Evolutionary conservation across 805 yeast genomes (phyloP), one percentile per base, ranked within the genome.

Genomic region (Kodamaea lidongshanica): DNA sequence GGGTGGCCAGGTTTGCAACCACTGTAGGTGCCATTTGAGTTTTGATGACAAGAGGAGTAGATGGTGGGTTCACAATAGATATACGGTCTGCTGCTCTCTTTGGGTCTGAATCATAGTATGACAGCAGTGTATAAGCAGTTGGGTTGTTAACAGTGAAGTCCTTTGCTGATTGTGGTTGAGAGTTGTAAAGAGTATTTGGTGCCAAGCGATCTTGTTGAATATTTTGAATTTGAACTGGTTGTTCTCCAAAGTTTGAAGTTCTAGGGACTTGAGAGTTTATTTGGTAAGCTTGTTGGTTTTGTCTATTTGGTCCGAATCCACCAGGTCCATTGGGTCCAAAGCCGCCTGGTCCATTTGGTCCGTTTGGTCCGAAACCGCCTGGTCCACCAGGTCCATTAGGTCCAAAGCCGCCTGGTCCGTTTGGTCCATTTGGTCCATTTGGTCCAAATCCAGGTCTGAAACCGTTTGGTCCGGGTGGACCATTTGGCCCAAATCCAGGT

Each of bases 1-100:
- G 35, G 8, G 35, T 32, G 10, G 35, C 35, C 5, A 14, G 26
- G 16, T 54, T 44, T 5, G 65, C 50, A 19, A 48, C 50, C 19
- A 43, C 38, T 17, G 38, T 44, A 1, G 65, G 65, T 5, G 65
- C 62, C 44, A 56, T 44, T 25, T 53, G 56, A 30, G 35, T 32
- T 18, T 47, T 50, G 4, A 54, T 38, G 15, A 54, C 48, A 10
- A 57, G 44, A 5, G 65, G 61, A 12, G 60, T 52, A 32, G 54
- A 50, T 12, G 63, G 61, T 6, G 56, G 59, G 35, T 53, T 46
- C 18, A 54, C 52, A 23, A 54, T 33, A 27, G 46, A 48, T 16
- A 53, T 49, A 6, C 32, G 18, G 20, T 34, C 28, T 12, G 28
- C 27, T 9, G 41, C 27, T 10, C 33, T 4, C 28, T 18, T 13